A percentile compares a stretch with the other conserved stretches of the same genome.
Evolutionary conservation across 2,329 filamentous ascomycete genomes (phyloP).

Genomic region (Pseudogymnoascus sp.): DNA sequence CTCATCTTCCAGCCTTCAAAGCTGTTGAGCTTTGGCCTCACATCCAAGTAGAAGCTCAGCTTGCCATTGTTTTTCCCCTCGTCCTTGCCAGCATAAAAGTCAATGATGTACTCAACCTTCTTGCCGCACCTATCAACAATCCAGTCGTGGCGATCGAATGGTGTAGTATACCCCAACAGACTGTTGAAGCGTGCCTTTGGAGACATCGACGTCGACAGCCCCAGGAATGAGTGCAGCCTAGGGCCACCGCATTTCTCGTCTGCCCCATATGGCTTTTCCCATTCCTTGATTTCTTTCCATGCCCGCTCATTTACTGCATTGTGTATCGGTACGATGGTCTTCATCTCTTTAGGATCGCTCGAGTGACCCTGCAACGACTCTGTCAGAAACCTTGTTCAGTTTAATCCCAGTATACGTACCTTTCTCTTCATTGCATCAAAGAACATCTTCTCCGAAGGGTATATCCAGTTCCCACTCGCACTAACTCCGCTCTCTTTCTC

Average conservation of each 20-base stretch:
- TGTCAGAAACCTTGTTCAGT: neutral
- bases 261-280: constrained; percentile 67
- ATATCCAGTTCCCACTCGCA: constrained; percentile 84
- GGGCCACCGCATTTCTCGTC: constrained; percentile 66
- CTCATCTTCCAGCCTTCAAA: constrained; percentile 65
- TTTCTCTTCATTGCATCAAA: constrained; percentile 96
- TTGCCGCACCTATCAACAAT: constrained; percentile 85
- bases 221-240: constrained; percentile 74
- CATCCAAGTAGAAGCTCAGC: constrained; percentile 60
- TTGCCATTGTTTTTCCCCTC: constrained; percentile 34
- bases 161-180: constrained; percentile 77
- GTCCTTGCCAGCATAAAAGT: constrained; percentile 78
- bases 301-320: constrained; percentile 97
- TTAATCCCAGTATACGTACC: constrained; percentile 13
- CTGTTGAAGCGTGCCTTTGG: constrained; percentile 79
- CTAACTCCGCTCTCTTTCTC: constrained; percentile 70
- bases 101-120: constrained; percentile 89
- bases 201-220: constrained; percentile 61
- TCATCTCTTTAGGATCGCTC: constrained; percentile 68
- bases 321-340: constrained; percentile 89
- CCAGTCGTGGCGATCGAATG: constrained; percentile 97
- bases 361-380: constrained; percentile 49
- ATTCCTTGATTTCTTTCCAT: constrained; percentile 84
- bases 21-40: constrained; percentile 60
- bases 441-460: constrained; percentile 95